Conservation (phyloP, 768 basidiomycete species). For the Hortiboletus campestris region DNA sequence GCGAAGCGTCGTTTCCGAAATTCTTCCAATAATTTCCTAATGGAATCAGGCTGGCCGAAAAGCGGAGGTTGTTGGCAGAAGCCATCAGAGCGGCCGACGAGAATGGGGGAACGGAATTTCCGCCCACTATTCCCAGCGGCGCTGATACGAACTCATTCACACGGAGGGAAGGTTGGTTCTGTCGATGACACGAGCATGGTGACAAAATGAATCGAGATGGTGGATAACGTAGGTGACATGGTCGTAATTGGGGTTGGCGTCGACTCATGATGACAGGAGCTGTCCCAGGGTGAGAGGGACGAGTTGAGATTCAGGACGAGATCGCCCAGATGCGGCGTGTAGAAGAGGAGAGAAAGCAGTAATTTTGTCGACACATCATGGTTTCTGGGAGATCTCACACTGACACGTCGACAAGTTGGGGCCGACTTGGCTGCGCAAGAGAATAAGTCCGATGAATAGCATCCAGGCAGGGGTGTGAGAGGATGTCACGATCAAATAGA, state of each 20-base stretch:
- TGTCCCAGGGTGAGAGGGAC: constrained; percentile 21
- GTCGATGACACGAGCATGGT: constrained; percentile 15
- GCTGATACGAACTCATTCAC: constrained; percentile 14
- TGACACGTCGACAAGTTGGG: constrained; percentile 11
- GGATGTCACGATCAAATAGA: constrained; percentile 6
- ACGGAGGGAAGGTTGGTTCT: not conserved
- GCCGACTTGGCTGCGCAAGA: constrained; percentile 22
- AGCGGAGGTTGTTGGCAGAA: constrained; percentile 10
- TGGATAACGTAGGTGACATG: constrained; percentile 11
- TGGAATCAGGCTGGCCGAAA: constrained; percentile 3
- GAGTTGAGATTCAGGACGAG: constrained; percentile 14
- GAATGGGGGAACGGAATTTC: constrained; percentile 15
- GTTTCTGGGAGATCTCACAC: constrained; percentile 20
- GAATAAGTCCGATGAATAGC: constrained; percentile 6
- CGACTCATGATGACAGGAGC: constrained; percentile 17
- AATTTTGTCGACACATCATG: constrained; percentile 10
- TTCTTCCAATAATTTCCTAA: constrained; percentile 15
- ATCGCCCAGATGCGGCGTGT: constrained; percentile 17
- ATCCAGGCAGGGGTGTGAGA: constrained; percentile 22
- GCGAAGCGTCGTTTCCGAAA: constrained; percentile 10
- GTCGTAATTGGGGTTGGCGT: constrained; percentile 14
- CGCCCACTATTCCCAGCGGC: constrained; percentile 18
- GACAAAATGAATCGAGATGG: constrained; percentile 14
- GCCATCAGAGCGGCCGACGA: constrained; percentile 3
- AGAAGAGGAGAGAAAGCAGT: constrained; percentile 2